phyloP scores from a whole-genome alignment of 1,284 basidiomycete species.

The Stereum hirsutum region DNA sequence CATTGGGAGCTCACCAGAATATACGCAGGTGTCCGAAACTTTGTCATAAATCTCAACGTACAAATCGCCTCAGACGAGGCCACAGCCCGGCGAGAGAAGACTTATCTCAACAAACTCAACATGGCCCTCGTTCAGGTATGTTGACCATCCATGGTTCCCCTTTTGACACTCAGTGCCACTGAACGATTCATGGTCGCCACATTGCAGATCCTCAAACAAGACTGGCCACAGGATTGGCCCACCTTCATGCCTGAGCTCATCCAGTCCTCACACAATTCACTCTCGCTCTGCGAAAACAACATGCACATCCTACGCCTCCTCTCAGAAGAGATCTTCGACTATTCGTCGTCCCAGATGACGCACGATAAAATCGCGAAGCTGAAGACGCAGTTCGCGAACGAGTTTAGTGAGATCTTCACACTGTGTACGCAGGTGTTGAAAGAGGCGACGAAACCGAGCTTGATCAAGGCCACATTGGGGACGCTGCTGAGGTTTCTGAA shows the following conservation, averaged over 20 bases:
- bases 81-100: constrained; percentile 86
- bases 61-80: constrained; percentile 87
- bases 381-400: constrained; percentile 97
- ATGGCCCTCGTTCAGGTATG: constrained; percentile 88
- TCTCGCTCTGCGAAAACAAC: constrained; percentile 98
- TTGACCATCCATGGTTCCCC: constrained; percentile 11
- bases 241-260: constrained; percentile 97
- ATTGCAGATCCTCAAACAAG: constrained; percentile 94
- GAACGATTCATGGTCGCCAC: constrained; percentile 6
- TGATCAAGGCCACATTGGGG: constrained; percentile 95
- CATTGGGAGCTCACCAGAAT: constrained; percentile 2
- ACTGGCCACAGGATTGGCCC: constrained; percentile 99
- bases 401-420: constrained; percentile 95
- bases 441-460: constrained; percentile 93
- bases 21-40: constrained; percentile 85
- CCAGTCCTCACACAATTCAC: constrained; percentile 92
- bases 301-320: constrained; percentile 98
- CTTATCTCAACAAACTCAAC: constrained; percentile 96
- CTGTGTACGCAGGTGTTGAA: constrained; percentile 94
- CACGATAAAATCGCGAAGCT: constrained; percentile 96
- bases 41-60: constrained; percentile 90
- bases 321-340: constrained; percentile 99
- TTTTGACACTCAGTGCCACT: too few species aligned
- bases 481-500: constrained; percentile 95
- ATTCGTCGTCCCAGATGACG: constrained; percentile 98